Evolutionary conservation across 805 yeast species (phyloP).

Genomic region (Candida pini): DNA sequence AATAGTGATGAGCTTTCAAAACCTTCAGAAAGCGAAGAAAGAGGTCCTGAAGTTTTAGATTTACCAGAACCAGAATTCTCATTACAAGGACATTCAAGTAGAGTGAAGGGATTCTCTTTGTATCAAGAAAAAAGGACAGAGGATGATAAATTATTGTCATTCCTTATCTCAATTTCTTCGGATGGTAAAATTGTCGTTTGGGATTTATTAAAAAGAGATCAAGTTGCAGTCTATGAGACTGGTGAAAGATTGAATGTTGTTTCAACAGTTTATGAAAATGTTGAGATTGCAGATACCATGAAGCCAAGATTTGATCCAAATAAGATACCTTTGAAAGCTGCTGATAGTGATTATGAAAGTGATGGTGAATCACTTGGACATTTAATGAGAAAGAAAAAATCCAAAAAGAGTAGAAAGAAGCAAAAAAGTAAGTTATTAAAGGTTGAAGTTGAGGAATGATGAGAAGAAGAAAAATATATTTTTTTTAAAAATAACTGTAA

Average conservation of each 20-base stretch:
- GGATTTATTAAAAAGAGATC: conserved; percentile 66
- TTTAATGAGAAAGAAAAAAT: conserved; percentile 46
- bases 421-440: conserved; percentile 38
- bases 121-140: conserved; percentile 30
- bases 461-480: not conserved
- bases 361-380: conserved; percentile 63
- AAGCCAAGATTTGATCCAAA: conserved; percentile 39
- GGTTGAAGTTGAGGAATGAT: conserved; percentile 43
- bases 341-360: conserved; percentile 71
- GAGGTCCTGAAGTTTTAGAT: conserved; percentile 10
- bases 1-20: conserved; percentile 32
- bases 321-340: conserved; percentile 30
- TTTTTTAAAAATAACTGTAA: too few species aligned
- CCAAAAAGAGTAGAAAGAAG: conserved; percentile 33
- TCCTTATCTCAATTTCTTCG: conserved; percentile 77
- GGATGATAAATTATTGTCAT: conserved; percentile 33
- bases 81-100: conserved; percentile 74
- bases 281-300: conserved; percentile 70
- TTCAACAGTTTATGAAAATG: conserved; percentile 63
- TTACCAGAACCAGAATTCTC: conserved; percentile 44
- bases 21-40: conserved; percentile 14
- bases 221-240: conserved; percentile 83
- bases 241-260: conserved; percentile 92
- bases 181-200: conserved; percentile 93
- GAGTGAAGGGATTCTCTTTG: conserved; percentile 75